Conservation (phyloP, 148 eudicot species). For the Vaccinium macrocarpon region DNA sequence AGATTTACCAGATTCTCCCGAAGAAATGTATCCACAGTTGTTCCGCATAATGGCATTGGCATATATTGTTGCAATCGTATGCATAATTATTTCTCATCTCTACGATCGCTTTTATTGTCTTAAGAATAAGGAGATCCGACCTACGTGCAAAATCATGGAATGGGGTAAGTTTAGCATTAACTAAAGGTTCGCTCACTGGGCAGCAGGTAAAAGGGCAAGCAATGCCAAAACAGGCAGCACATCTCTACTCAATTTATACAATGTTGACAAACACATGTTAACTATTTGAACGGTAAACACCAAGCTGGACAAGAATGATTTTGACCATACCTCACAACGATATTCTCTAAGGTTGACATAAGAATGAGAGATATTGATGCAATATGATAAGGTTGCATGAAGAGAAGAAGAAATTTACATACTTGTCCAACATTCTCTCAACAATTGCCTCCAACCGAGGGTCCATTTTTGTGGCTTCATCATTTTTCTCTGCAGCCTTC, state of each 20-base stretch:
- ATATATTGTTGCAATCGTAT: conserved; percentile 96
- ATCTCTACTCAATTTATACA: too few relatives aligned
- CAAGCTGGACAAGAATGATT: not conserved
- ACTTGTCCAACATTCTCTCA: conserved; percentile 96
- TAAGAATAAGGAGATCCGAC: conserved; percentile 95
- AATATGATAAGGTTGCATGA: conserved; percentile 60
- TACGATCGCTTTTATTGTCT: conserved; percentile 97
- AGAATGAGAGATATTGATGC: conserved; percentile 71
- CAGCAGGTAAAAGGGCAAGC: too few relatives aligned
- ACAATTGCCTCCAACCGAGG: conserved; percentile 94
- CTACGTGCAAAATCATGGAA: conserved; percentile 30
- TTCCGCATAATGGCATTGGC: conserved; percentile 99
- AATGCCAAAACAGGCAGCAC: too few relatives aligned
- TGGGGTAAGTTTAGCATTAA: not conserved
- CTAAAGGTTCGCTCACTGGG: not conserved
- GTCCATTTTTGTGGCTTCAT: conserved; percentile 59
- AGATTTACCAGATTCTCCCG: conserved; percentile 82
- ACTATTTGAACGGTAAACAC: too few relatives aligned
- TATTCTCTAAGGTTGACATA: conserved; percentile 81
- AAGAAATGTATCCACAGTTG: conserved; percentile 94
- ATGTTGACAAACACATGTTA: too few relatives aligned
- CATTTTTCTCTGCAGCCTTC: conserved; percentile 68
- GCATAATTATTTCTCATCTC: conserved; percentile 97
- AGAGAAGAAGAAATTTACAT: conserved; percentile 26
- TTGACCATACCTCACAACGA: conserved; percentile 68